phyloP scores from a whole-genome alignment of 164 flowering plant genomes.

The Protea cynaroides region DNA sequence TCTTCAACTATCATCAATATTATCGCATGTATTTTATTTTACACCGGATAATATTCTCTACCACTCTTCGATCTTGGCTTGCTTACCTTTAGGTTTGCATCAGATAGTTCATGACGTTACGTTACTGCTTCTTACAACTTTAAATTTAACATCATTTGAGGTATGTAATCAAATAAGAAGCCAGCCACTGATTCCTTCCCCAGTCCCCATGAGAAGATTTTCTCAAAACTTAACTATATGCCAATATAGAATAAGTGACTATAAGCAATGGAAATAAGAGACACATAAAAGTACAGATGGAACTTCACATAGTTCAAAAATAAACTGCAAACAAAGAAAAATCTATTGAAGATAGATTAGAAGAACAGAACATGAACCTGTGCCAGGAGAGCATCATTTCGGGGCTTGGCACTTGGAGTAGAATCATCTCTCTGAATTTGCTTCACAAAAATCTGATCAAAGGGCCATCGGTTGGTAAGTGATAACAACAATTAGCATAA shows the following conservation, averaged over 20 bases:
- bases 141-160: neutral
- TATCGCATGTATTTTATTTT: too few relatives aligned
- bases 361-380: slow-evolving; percentile 44
- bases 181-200: too few relatives aligned
- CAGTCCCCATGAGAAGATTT: too few relatives aligned
- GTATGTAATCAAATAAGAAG: neutral
- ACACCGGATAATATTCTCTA: too few relatives aligned
- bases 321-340: neutral
- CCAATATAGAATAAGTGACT: neutral
- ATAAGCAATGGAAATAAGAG: neutral
- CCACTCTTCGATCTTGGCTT: too few relatives aligned
- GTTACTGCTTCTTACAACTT: neutral
- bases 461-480: slow-evolving; percentile 2
- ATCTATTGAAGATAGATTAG: neutral
- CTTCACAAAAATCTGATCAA: slow-evolving; percentile 48
- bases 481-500: neutral
- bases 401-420: slow-evolving; percentile 37
- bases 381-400: slow-evolving; percentile 59
- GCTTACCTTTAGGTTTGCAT: too few relatives aligned
- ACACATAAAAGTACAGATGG: neutral
- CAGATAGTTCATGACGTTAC: neutral
- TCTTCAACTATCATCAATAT: too few relatives aligned
- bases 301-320: neutral
- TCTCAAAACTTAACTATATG: too few relatives aligned
- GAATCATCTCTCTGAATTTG: slow-evolving; percentile 48